Evolutionary conservation across 2,329 filamentous ascomycete species (phyloP), one percentile per base, ranked within the genome.

Genomic region (Aspergillus sp.): DNA sequence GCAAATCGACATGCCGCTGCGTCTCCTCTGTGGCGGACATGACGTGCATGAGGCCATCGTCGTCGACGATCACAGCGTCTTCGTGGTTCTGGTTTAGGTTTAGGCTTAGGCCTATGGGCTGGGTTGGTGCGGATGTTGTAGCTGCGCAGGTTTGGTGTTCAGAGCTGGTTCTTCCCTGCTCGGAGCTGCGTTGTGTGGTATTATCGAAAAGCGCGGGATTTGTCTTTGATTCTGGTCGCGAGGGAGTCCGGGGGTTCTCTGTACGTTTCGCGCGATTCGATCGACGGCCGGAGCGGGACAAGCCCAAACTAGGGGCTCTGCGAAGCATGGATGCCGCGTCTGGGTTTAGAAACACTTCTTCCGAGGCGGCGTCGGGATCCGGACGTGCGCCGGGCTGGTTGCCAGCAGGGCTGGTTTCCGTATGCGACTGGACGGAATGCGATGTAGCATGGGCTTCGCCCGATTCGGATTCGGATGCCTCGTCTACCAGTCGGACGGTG

Each of bases 31-130:
- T 41, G 1, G 37, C 35, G 2, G 33, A 42, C 24, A 53, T 40
- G 26, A 44, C 24, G 11, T 40, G 49, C 8, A 35, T 35, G 3
- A 39, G 14, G 10, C 50, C 50, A 12, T 40, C 36, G 15, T 28
- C 37, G 35, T 52, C 44, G 14, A 53, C 41, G 12, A 53, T 46
- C 8, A 47, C 39, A 5, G 42, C 39, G 4, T 37, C 17, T 4
- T 33, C 25, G n/a, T 32, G 24, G 4, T 24, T 24, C 4, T 28
- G 15, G 6, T 26, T 12, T 8, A 33, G 2, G 3, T 15, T 11
- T n/a, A 24, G 20, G n/a, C 7, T 7, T n/a, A 24, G 20, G 20
- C 7, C 7, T n/a, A 24, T 24, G 20, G 20, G 20, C 7, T 7
- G 15, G 15, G 6, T 8, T 15, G 26, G 12, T 15, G 10, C 10